Evolutionary conservation across 2,329 filamentous ascomycete species (phyloP).

Genomic region (Aureobasidium zeae): DNA sequence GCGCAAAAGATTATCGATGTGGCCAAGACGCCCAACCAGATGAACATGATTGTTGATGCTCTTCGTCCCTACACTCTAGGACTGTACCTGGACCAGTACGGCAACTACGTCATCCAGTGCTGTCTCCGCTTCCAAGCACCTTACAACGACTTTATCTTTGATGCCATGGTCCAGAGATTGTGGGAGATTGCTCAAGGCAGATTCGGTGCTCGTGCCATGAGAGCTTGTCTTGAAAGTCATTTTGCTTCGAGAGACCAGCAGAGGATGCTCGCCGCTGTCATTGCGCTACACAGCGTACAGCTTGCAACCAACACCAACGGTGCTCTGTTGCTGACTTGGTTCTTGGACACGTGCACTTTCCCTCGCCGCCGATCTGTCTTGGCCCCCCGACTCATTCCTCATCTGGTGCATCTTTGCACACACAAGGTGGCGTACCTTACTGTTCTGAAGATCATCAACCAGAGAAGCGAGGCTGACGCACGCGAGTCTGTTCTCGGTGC

Average conservation of each 20-base stretch:
- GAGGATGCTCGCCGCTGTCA: conserved; percentile 83
- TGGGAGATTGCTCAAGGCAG: conserved; percentile 90
- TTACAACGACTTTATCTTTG: conserved; percentile 94
- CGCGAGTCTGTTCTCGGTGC: conserved; percentile 83
- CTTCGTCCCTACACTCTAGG: conserved; percentile 80
- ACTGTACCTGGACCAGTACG: conserved; percentile 93
- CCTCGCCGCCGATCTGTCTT: conserved; percentile 83
- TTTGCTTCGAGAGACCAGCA: conserved; percentile 93
- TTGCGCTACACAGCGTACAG: conserved; percentile 94
- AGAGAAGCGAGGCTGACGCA: conserved; percentile 87
- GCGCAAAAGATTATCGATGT: conserved; percentile 99
- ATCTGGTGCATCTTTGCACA: conserved; percentile 89
- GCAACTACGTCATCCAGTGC: conserved; percentile 96
- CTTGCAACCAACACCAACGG: conserved; percentile 94
- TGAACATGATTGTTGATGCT: conserved; percentile 73
- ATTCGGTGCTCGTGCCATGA: conserved; percentile 91
- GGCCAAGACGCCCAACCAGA: conserved; percentile 74
- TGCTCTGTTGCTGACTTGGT: conserved; percentile 89
- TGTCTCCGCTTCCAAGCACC: conserved; percentile 85
- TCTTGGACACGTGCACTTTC: conserved; percentile 95
- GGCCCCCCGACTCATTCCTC: conserved; percentile 82
- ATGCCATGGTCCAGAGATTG: conserved; percentile 87
- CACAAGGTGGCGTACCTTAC: conserved; percentile 98
- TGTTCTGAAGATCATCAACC: conserved; percentile 96
- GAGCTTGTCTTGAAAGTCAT: conserved; percentile 92